Evolutionary conservation across 306 rosid species (phyloP).

Genomic region (Corylus avellana): DNA sequence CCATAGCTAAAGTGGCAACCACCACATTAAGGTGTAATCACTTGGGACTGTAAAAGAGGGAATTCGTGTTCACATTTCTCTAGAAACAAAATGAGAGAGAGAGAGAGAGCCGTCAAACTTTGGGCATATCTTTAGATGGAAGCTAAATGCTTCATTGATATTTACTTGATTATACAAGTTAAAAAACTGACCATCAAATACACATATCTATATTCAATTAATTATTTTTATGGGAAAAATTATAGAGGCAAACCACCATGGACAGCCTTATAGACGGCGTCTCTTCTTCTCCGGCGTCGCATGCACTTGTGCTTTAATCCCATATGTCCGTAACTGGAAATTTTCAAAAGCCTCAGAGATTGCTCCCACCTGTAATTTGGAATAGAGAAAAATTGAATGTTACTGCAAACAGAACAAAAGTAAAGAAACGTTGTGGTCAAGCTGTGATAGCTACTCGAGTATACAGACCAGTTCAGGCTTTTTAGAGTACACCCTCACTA

Average conservation of each 20-base stretch:
- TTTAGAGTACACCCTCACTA: constrained; percentile 91
- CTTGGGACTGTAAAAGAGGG: no score
- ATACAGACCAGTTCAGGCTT: constrained; percentile 87
- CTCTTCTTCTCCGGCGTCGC: constrained; percentile 87
- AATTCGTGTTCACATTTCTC: no score
- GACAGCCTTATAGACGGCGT: constrained; percentile 38
- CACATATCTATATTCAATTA: not conserved
- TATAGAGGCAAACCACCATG: not conserved
- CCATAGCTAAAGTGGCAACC: no score
- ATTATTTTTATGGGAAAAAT: not conserved
- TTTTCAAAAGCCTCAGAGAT: constrained; percentile 93
- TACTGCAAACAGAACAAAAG: not conserved
- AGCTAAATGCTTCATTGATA: not conserved
- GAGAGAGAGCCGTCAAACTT: not conserved
- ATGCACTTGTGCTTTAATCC: constrained; percentile 82
- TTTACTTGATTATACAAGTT: not conserved
- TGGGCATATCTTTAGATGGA: not conserved
- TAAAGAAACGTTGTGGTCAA: constrained; percentile 10
- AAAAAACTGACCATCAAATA: not conserved
- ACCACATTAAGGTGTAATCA: no score
- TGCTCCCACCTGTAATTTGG: constrained; percentile 63
- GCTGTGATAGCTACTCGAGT: constrained; percentile 9
- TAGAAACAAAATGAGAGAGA: no score
- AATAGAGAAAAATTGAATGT: constrained; percentile 25
- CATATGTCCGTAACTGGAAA: constrained; percentile 79